Evolutionary conservation across 208 protist genomes (phyloP), one percentile per base, ranked within the genome.

Genomic region (Trypanosomatidae sp.): DNA sequence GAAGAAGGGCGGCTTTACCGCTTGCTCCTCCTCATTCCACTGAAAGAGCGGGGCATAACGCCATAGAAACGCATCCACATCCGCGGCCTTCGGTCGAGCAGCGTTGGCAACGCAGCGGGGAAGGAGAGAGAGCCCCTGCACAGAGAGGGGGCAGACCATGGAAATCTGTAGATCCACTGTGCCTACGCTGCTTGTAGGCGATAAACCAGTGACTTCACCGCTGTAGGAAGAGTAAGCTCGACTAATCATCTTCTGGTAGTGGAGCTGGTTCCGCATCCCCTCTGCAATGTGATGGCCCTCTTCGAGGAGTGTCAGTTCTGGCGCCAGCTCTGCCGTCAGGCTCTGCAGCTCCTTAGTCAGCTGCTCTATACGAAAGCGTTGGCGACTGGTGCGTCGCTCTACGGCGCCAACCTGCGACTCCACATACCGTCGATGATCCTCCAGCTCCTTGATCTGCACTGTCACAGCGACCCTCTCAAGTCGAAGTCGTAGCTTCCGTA

Each of bases 1-100:
- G 33, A 91, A 82, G 25, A 82, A 71, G 5, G 69, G 85, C 13
- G 60, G 62, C 69, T 50, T 59, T 49, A 84, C 85, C 2, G 36
- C 47, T 39, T 43, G 25, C 28, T 76, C 52, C 12, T 71, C 70
- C 9, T 22, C 53, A 22, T 75, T 68, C 72, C 73, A 87, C 65
- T 60, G 49, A 66, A 92, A 91, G 6, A 95, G 84, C 0, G 85
- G 84, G 0, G 80, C 83, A 50, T 85, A 89, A 9, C 58, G 41
- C 10, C 59, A 59, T 6, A 94, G 80, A 76, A 93, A 93, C 7
- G 56, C 28, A 4, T 36, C n/a, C 2, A 80, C 64, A 33, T 46
- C 33, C 17, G 64, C 19, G 46, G 59, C 19, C 12, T 43, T 2
- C 9, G 62, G 55, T 41, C 7, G 60, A 8, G 44, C 30, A 19